Evolutionary conservation across 345 rosid species (phyloP).

Genomic region (Ceriops decandra): DNA sequence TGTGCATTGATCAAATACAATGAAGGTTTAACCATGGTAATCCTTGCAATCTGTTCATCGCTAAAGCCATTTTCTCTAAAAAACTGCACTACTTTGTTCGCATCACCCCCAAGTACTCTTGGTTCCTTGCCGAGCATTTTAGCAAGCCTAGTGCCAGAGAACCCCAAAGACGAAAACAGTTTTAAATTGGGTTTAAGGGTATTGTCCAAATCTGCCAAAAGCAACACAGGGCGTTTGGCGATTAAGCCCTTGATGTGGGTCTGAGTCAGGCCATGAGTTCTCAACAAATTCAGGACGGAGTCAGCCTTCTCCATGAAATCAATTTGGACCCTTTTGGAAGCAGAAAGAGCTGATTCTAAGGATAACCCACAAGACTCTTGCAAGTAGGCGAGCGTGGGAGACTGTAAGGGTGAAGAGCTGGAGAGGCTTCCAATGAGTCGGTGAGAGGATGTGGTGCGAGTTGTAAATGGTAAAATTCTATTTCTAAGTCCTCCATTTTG

Average conservation of each 20-base stretch:
- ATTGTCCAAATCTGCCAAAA: conserved; percentile 4
- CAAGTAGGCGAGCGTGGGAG: conserved; percentile 1
- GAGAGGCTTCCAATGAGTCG: background rate
- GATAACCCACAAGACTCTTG: conserved; percentile 8
- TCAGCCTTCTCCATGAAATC: conserved; percentile 12
- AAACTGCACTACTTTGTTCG: background rate
- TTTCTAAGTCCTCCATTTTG: background rate
- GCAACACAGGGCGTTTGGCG: background rate
- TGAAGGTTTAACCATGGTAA: conserved; percentile 8
- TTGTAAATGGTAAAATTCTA: background rate
- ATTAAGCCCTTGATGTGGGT: conserved; percentile 6
- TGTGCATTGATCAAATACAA: background rate
- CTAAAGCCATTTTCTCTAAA: conserved; percentile 15
- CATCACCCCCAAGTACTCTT: conserved; percentile 1
- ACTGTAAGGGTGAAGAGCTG: background rate
- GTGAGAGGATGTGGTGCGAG: background rate
- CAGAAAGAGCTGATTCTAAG: conserved; percentile 14
- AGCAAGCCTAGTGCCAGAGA: background rate
- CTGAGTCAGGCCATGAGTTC: conserved; percentile 1
- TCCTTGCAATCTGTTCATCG: background rate
- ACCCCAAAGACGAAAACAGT: conserved; percentile 12
- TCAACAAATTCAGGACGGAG: conserved; percentile 7
- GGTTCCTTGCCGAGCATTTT: conserved; percentile 2
- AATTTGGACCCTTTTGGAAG: conserved; percentile 10
- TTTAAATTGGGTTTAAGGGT: conserved; percentile 9